A percentile compares a stretch with the other conserved stretches of the same genome.
These are phyloP conservation scores for Neofusicoccum umdonicola DNA, from an alignment of 2,329 filamentous ascomycete genomes.

Conservation along the genomic window DNA sequence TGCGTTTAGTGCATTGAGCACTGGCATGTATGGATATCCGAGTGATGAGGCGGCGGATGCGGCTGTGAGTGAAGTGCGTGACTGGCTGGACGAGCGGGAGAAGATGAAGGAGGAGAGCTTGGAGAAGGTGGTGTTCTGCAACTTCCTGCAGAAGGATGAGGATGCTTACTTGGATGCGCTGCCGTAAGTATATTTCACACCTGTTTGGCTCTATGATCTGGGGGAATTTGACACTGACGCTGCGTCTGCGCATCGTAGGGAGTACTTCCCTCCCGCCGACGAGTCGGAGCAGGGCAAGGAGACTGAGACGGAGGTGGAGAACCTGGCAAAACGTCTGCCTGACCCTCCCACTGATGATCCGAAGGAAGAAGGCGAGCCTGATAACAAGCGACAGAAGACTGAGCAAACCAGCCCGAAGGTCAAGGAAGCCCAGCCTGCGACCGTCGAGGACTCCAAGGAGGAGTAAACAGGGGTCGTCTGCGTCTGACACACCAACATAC, in stretches of 20 bases:
- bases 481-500: too few species aligned
- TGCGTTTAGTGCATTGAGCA: slow-evolving; percentile 83
- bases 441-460: slow-evolving; percentile 19
- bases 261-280: slow-evolving; percentile 34
- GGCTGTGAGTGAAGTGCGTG: slow-evolving; percentile 62
- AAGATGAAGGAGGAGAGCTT: slow-evolving; percentile 38
- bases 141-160: slow-evolving; percentile 76
- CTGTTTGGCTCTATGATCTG: not conserved
- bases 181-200: slow-evolving; percentile 61
- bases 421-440: slow-evolving; percentile 24
- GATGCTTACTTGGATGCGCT: slow-evolving; percentile 66
- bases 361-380: slow-evolving; percentile 41
- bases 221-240: not conserved
- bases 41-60: slow-evolving; percentile 68
- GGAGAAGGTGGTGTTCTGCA: slow-evolving; percentile 79
- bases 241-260: slow-evolving; percentile 22
- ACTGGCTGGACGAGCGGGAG: slow-evolving; percentile 49
- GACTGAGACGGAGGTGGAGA: slow-evolving; percentile 28
- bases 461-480: not conserved
- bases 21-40: slow-evolving; percentile 87
- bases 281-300: slow-evolving; percentile 25
- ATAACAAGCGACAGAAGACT: slow-evolving; percentile 49
- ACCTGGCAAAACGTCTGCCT: slow-evolving; percentile 44
- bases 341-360: slow-evolving; percentile 50
- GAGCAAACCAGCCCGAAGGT: slow-evolving; percentile 33